Evolutionary conservation across 148 eudicot genomes (phyloP).

Genomic region (Amaranthus palmeri): DNA sequence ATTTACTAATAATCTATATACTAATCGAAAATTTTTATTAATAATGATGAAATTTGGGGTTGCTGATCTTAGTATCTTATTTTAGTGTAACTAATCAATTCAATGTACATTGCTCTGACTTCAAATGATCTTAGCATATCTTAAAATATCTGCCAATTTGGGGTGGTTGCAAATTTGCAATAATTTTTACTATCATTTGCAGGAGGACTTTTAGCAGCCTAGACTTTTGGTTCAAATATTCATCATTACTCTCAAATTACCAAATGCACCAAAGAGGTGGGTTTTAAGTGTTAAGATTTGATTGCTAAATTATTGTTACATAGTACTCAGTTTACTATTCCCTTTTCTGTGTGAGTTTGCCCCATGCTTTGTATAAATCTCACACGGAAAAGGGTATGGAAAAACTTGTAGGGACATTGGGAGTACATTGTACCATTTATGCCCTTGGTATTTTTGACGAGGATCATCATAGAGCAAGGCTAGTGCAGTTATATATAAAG

Average conservation of each 20-base stretch:
- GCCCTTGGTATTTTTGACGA: background rate
- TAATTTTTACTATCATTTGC: background rate
- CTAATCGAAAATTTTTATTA: too few relatives aligned
- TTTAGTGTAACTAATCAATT: too few relatives aligned
- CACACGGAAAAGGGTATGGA: too few relatives aligned
- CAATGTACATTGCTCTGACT: background rate
- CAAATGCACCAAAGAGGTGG: conserved; percentile 37
- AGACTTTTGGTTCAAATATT: conserved; percentile 39
- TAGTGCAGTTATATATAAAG: background rate
- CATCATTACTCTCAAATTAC: conserved; percentile 28
- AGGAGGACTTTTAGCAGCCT: conserved; percentile 15
- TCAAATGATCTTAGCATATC: background rate
- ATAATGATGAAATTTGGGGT: too few relatives aligned
- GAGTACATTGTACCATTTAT: background rate
- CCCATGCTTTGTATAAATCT: too few relatives aligned
- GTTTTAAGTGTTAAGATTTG: conserved; percentile 11
- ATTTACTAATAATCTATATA: too few relatives aligned
- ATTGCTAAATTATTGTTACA: background rate
- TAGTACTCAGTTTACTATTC: background rate
- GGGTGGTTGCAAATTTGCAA: background rate
- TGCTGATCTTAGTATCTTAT: too few relatives aligned
- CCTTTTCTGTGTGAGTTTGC: background rate
- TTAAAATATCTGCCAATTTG: too few relatives aligned
- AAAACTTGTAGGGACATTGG: too few relatives aligned
- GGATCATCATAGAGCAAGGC: background rate